Evolutionary conservation across 129 eudicot species (phyloP), one percentile per base, ranked within the genome.

Genomic region (Lonicera japonica): DNA sequence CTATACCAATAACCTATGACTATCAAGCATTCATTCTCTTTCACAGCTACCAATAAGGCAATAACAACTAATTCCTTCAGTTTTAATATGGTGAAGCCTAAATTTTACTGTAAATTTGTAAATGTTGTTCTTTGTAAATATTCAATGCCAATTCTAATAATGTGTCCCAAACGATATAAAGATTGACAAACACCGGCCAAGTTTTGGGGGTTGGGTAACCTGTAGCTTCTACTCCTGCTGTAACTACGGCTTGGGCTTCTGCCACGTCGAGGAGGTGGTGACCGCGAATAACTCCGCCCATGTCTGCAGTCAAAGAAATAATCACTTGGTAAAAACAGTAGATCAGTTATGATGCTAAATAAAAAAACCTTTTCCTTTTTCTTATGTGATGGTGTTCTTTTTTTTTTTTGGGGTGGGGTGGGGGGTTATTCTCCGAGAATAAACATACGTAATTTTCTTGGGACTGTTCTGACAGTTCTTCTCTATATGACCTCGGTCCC

Each of bases 401-500:
- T 6, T 29, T 29, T 29, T 29, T 1, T 29, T 29, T 2, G 36
- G 36, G 36, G 36, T 29, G 36, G 36, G 36, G 6, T 29, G 2
- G 36, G n/a, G n/a, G n/a, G n/a, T n/a, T 29, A 1, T 29, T n/a
- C 18, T 5, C 16, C 17, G 38, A 65, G 25, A 20, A 60, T 40
- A 2, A 65, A 16, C 71, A 34, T 79, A 88, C 94, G 54, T 77
- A 11, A 73, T 73, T 75, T 88, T 88, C 73, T 85, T 80, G 50
- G 96, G 96, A 70, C 96, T 88, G 75, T 88, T 88, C 61, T 88
- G 96, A 63, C 96, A 88, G 55, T 88, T 88, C 64, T 80, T 85
- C 70, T 85, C 94, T 64, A 88, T 84, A 69, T 88, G 94, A 2
- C 94, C 96, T 50, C 82, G 85, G 56, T 88, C 96, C 13, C 94